A percentile compares a stretch with the other conserved stretches of the same genome.
phyloP scores from a whole-genome alignment of 1,139 yeast species.

The Martiniozyma asiatica region DNA sequence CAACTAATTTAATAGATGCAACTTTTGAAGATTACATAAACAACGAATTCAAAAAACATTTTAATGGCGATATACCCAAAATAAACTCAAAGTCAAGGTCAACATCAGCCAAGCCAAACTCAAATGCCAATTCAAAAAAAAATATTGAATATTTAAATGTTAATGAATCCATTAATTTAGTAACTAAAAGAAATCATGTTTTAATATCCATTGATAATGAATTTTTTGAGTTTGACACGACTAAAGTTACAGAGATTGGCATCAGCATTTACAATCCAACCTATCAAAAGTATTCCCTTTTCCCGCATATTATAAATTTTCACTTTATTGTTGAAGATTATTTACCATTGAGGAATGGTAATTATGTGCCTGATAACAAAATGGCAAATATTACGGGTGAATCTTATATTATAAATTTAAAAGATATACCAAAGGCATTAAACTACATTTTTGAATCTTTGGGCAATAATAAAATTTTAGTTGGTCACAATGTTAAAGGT shows the following conservation, averaged over 20 bases:
- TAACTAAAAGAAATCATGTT: constrained; percentile 21
- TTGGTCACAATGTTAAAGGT: constrained; percentile 60
- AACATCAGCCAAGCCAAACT: no score
- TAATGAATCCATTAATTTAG: constrained; percentile 12
- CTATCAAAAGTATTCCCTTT: constrained; percentile 26
- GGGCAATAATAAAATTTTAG: constrained; percentile 27
- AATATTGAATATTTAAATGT: constrained; percentile 7
- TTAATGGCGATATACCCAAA: no score
- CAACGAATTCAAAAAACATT: no score
- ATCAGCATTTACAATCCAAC: constrained; percentile 54
- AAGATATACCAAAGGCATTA: constrained; percentile 29
- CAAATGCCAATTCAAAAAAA: no score
- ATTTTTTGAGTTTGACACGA: constrained; percentile 42
- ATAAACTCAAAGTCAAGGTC: no score
- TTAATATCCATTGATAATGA: constrained; percentile 54
- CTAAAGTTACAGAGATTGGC: constrained; percentile 54
- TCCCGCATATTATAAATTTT: constrained; percentile 35
- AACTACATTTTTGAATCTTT: constrained; percentile 33
- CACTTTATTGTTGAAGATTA: constrained; percentile 51
- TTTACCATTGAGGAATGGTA: constrained; percentile 36
- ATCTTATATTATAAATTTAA: constrained; percentile 31
- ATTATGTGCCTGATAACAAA: constrained; percentile 52
- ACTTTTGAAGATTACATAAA: no score
- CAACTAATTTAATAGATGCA: no score
- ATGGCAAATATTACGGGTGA: constrained; percentile 44